These are phyloP conservation scores for Xylariaceae sp. DNA, from an alignment of 2,329 filamentous ascomycete genomes.

Conservation along the genomic window DNA sequence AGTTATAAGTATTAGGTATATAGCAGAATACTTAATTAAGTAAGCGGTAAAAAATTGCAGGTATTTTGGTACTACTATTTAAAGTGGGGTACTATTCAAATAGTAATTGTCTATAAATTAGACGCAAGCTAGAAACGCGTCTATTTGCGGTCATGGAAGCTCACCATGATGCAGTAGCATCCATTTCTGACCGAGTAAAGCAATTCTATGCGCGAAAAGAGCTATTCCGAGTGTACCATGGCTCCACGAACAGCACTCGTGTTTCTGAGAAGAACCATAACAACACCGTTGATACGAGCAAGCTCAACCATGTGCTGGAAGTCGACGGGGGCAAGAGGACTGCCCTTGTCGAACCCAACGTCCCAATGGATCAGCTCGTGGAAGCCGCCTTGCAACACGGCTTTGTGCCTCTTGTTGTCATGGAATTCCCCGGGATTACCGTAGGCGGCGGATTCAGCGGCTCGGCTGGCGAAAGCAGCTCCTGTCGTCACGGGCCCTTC, in stretches of 20 bases:
- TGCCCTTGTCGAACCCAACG: conserved; percentile 71
- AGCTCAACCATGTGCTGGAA: conserved; percentile 62
- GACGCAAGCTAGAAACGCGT: neutral
- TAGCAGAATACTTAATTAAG: too few species aligned
- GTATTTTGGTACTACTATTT: too few species aligned
- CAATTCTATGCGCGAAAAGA: conserved; percentile 47
- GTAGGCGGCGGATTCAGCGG: conserved; percentile 69
- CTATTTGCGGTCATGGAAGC: conserved; percentile 41
- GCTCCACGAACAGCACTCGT: conserved; percentile 76
- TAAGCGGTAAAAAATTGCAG: too few species aligned
- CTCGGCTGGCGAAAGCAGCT: conserved; percentile 69
- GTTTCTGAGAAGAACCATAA: conserved; percentile 50
- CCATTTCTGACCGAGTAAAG: conserved; percentile 47
- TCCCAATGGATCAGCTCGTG: conserved; percentile 67
- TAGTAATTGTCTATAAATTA: too few species aligned
- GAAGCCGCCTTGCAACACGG: conserved; percentile 57
- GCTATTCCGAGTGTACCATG: conserved; percentile 76
- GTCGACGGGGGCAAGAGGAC: conserved; percentile 57
- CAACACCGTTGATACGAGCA: conserved; percentile 68
- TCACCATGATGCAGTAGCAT: conserved; percentile 48
- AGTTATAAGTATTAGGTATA: too few species aligned
- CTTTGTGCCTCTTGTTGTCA: conserved; percentile 67
- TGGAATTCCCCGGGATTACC: conserved; percentile 75
- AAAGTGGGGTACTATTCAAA: too few species aligned
- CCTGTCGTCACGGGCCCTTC: conserved; percentile 68